Percentiles rank a stretch among this genome's conserved stretches.
Evolutionary conservation across 495 filamentous ascomycete species (phyloP).

Genomic region (Neurospora discreta): DNA sequence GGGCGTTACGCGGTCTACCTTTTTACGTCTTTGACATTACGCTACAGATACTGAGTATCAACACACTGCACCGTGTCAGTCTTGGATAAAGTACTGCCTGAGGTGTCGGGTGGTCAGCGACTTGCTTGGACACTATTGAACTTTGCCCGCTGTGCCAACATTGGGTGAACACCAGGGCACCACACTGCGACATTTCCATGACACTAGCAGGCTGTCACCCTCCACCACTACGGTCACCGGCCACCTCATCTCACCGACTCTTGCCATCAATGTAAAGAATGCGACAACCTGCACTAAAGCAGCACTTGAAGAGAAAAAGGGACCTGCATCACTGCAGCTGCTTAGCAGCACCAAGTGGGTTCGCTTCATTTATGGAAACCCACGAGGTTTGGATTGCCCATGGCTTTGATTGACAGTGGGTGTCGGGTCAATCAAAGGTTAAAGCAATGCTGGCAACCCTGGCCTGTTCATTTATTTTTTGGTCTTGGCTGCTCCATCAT

Average conservation of each 20-base stretch:
- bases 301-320: background rate
- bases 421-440: background rate
- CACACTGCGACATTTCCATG: background rate
- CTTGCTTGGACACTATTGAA: background rate
- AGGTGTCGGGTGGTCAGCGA: background rate
- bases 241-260: background rate
- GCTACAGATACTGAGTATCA: no score
- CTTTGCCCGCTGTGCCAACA: background rate
- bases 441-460: background rate
- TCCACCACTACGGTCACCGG: background rate
- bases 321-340: background rate
- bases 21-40: background rate
- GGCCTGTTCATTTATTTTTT: background rate
- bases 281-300: background rate
- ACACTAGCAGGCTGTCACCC: background rate
- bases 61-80: background rate
- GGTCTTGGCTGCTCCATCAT: background rate
- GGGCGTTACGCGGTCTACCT: background rate
- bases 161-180: background rate
- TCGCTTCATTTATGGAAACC: background rate
- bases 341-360: background rate
- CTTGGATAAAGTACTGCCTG: background rate
- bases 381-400: background rate
- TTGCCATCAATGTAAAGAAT: background rate
- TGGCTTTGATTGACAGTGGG: background rate